A percentile compares a stretch with the other conserved stretches of the same genome.
Conservation (phyloP, 345 rosid genomes). For the Arabis hirsuta region DNA sequence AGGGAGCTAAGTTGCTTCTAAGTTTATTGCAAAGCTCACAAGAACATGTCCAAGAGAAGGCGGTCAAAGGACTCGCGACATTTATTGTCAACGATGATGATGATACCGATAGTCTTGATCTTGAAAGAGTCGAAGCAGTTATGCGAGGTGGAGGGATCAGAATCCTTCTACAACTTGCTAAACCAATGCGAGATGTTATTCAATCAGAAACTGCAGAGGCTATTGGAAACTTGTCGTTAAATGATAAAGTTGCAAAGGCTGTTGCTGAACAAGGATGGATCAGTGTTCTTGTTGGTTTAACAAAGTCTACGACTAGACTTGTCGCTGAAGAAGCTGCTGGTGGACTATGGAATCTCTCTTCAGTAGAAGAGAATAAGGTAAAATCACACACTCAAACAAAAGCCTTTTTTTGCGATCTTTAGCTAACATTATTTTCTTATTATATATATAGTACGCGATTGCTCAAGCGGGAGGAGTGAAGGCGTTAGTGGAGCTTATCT, state of each 20-base stretch:
- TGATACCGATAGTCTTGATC: slow-evolving; percentile 64
- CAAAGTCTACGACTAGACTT: slow-evolving; percentile 74
- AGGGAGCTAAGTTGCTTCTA: slow-evolving; percentile 71
- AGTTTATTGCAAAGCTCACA: slow-evolving; percentile 77
- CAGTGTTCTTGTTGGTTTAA: slow-evolving; percentile 61
- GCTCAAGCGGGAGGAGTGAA: slow-evolving; percentile 79
- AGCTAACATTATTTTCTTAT: slow-evolving; percentile 23
- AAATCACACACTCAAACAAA: slow-evolving; percentile 17
- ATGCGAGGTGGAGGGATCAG: slow-evolving; percentile 74
- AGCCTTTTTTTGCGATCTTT: slow-evolving; percentile 3
- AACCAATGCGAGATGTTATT: slow-evolving; percentile 73
- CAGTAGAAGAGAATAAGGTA: slow-evolving; percentile 86
- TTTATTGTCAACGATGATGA: slow-evolving; percentile 77
- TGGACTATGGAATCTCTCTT: slow-evolving; percentile 83
- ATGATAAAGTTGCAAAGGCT: slow-evolving; percentile 72
- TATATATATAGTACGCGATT: slow-evolving; percentile 57
- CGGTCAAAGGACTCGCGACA: slow-evolving; percentile 76
- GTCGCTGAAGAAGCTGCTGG: slow-evolving; percentile 92
- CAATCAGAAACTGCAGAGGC: slow-evolving; percentile 91
- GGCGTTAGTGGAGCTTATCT: slow-evolving; percentile 74
- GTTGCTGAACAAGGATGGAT: slow-evolving; percentile 87
- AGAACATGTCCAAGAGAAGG: slow-evolving; percentile 87
- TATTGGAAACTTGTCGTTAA: slow-evolving; percentile 74
- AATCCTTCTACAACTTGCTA: slow-evolving; percentile 70
- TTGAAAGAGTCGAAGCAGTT: slow-evolving; percentile 85